Evolutionary conservation across 1,284 basidiomycete species (phyloP), one percentile per base, ranked within the genome.

Genomic region (Ustilago trichophora): DNA sequence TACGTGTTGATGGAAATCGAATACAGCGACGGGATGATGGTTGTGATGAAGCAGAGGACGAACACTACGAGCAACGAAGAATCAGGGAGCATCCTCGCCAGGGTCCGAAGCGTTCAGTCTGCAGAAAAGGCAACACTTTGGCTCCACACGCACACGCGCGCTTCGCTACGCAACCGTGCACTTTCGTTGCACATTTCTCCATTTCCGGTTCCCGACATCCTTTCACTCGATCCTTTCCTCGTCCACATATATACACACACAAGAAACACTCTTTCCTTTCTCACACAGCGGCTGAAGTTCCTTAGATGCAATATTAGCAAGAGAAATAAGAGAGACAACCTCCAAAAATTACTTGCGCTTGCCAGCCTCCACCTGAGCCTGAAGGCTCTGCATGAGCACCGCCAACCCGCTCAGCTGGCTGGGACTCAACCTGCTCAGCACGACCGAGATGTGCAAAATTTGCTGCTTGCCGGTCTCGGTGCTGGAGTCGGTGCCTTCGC

Each of bases 401-500:
- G 78, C 78, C 15, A 80, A 46, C 8, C 77, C 76, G 29, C 67
- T 69, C 34, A 80, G 60, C 59, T 80, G 78, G 10, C 56, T 52
- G 8, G 77, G 72, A n/a, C 55, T 71, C 42, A 80, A 47, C 40
- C 69, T 73, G 38, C 72, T 72, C n/a, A 80, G 44, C 19, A 79
- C 72, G 16, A 80, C 77, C 27, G 72, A 74, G 13, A 80, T 51
- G 43, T 80, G 75, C 33, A 80, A 38, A 32, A 77, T 77, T 54
- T 78, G 75, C 50, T 66, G 60, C 41, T 60, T 70, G 19, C 37
- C 40, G 6, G 15, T 11, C 56, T 22, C 8, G 25, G 49, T 8
- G 43, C 59, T 4, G 41, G 41, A 5, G 26, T 24, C 50, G 6
- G 35, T 29, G 44, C 54, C 43, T 32, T 77, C 73, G 29, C 76